Evolutionary conservation across 768 basidiomycete species (phyloP).

Genomic region (Auricularia auricula-judae): DNA sequence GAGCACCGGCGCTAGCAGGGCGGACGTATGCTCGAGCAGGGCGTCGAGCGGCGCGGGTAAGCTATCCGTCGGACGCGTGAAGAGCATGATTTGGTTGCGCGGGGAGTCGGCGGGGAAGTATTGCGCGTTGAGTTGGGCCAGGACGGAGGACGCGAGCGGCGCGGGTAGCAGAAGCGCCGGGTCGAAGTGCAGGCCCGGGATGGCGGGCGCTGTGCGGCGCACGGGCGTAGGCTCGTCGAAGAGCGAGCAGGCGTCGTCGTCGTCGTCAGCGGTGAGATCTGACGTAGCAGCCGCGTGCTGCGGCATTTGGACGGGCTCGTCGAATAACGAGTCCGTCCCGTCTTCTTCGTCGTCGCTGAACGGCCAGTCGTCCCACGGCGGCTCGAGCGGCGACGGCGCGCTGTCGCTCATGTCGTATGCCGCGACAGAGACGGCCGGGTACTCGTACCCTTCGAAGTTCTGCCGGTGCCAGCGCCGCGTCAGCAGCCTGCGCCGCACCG

Average conservation of each 20-base stretch:
- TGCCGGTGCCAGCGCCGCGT: not conserved
- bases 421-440: not conserved
- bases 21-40: conserved; percentile 41
- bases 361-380: not conserved
- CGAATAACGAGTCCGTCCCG: conserved; percentile 37
- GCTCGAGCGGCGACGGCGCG: not conserved
- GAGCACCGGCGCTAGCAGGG: conserved; percentile 37
- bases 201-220: conserved; percentile 35
- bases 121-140: conserved; percentile 22
- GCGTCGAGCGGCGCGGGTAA: conserved; percentile 23
- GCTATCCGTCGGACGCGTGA: conserved; percentile 21
- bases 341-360: conserved; percentile 13
- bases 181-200: conserved; percentile 54
- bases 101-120: conserved; percentile 34
- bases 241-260: conserved; percentile 4
- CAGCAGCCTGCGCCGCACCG: not conserved
- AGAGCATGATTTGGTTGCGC: conserved; percentile 78
- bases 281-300: not conserved
- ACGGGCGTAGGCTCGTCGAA: conserved; percentile 13
- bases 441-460: not conserved
- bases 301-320: conserved; percentile 21
- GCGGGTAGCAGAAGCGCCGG: conserved; percentile 39
- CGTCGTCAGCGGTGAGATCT: not conserved
- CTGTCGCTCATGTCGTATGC: not conserved
- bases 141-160: conserved; percentile 37